These are phyloP conservation scores for Knufia fluminis DNA, from an alignment of 2,329 filamentous ascomycete species.

Conservation along the genomic window DNA sequence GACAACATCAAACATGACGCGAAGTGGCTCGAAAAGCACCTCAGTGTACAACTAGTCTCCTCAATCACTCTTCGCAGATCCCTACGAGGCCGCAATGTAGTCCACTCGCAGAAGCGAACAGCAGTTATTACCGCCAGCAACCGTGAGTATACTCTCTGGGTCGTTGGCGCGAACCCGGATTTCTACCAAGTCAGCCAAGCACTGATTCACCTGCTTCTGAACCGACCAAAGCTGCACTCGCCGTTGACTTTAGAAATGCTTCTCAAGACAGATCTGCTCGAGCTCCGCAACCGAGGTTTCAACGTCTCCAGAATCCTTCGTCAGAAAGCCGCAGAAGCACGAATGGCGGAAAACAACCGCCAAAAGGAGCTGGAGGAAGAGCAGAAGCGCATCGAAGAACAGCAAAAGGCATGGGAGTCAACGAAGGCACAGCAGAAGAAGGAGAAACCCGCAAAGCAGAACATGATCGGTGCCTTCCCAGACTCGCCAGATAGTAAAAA, in stretches of 20 bases:
- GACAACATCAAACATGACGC: constrained; percentile 78
- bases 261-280: constrained; percentile 71
- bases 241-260: constrained; percentile 87
- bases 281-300: constrained; percentile 79
- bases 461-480: constrained; percentile 67
- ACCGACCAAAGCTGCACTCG: constrained; percentile 76
- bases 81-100: constrained; percentile 60
- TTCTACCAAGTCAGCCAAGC: constrained; percentile 89
- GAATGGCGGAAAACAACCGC: constrained; percentile 74
- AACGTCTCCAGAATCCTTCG: constrained; percentile 92
- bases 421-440: constrained; percentile 28
- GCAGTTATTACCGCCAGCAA: constrained; percentile 56
- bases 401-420: constrained; percentile 42
- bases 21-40: constrained; percentile 81
- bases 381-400: constrained; percentile 56
- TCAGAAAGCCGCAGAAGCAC: constrained; percentile 76
- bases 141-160: constrained; percentile 59
- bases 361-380: constrained; percentile 66
- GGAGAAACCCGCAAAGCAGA: constrained; percentile 25
- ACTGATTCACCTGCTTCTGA: constrained; percentile 69
- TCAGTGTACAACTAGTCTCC: constrained; percentile 67
- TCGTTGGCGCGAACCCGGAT: constrained; percentile 64
- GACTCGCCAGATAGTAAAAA: constrained; percentile 44
- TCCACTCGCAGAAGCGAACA: constrained; percentile 64
- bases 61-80: constrained; percentile 68